Evolutionary conservation across 495 filamentous ascomycete genomes (phyloP), one percentile per base, ranked within the genome.

Genomic region (Neurospora sp.): DNA sequence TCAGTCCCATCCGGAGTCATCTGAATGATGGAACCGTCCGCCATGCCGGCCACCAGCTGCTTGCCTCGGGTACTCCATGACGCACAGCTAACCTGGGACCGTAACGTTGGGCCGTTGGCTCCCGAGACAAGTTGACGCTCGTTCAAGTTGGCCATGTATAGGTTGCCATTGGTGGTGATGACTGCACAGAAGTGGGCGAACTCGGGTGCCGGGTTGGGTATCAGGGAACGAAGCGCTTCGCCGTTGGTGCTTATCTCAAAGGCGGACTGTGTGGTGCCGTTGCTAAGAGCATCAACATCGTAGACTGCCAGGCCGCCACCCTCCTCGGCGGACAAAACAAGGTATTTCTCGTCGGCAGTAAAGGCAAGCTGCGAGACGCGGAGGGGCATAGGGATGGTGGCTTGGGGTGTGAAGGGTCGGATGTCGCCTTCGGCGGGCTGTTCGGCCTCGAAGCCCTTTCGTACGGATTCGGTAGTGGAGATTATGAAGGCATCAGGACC

Each of bases 31-130:
- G 90, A 89, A 70, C 95, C 96, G 81, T 97, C 89, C 20, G 86
- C 90, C 76, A 96, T 87, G 39, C 96, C 96, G 75, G 94, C 96
- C 7, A 98, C 88, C 31, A 99, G 84, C 79, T 97, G 94, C 79
- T 97, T 98, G 54, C 96, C 96, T 76, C 89, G 92, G 70, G 88
- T 90, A 79, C 95, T 98, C 96, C 96, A 99, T 48, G 92, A 89
- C 3, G 94, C 89, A 79, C 91, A 95, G 78, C 91, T 94, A 14
- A 97, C 94, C 38, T 91, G 89, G 38, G 88, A 83, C 74, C 89
- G 92, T 73, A 97, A 80, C 0, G 91, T 82, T 48, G 87, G 88
- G 4, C 94, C 92, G 75, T 88, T 90, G 11, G 85, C 74, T 3
- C 90, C 90, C 18, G 85, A 85, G 37, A 90, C 77, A 42, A 86